Conservation (phyloP, 495 filamentous ascomycete genomes). For the Recurvomyces mirabilis region DNA sequence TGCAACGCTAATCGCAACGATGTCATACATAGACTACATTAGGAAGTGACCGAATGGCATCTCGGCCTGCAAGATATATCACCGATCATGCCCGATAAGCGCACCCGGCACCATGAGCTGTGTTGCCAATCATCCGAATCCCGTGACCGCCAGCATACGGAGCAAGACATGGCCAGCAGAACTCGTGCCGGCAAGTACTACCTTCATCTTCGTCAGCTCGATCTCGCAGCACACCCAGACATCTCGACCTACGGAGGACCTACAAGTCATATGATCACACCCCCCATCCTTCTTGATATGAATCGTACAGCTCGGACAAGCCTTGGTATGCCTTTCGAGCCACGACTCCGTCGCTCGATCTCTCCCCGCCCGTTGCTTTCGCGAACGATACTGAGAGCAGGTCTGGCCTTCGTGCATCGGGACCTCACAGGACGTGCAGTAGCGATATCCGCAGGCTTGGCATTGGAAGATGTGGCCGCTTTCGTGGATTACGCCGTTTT, state of each 20-base stretch:
- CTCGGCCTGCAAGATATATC: no score
- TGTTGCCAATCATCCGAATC: background rate
- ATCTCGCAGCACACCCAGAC: no score
- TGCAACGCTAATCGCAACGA: no score
- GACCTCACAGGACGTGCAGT: background rate
- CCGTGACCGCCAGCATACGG: background rate
- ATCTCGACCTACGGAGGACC: no score
- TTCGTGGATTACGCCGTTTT: background rate
- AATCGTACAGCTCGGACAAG: background rate
- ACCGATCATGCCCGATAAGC: background rate
- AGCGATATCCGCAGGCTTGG: background rate
- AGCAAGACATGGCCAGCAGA: background rate
- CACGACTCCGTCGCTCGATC: background rate
- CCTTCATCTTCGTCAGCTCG: no score
- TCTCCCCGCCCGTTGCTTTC: background rate
- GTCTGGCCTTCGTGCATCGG: background rate
- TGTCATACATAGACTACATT: no score
- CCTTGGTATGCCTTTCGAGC: background rate
- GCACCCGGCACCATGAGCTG: background rate
- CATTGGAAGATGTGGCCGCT: background rate
- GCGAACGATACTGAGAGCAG: background rate
- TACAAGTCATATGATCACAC: background rate
- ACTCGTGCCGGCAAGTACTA: background rate
- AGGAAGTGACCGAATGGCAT: no score
- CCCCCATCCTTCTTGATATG: background rate